These are phyloP conservation scores for Neolentinus lepideus DNA, from an alignment of 1,284 basidiomycete species.

Conservation along the genomic window DNA sequence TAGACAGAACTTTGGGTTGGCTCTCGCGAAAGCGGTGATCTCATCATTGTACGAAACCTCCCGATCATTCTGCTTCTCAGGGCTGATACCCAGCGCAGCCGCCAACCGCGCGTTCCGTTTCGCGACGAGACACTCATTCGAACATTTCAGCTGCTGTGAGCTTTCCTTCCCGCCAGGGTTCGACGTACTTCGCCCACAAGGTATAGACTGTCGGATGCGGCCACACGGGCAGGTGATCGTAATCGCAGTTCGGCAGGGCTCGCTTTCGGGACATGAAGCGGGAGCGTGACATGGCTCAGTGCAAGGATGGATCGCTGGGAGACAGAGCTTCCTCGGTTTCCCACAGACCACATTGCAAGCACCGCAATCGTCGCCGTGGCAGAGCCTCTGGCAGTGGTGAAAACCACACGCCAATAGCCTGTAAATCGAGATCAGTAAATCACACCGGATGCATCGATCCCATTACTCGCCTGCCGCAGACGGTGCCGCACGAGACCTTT, in stretches of 20 bases:
- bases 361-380: conserved; percentile 78
- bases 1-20: conserved; percentile 60
- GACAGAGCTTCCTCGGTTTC: conserved; percentile 75
- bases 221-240: conserved; percentile 76
- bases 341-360: conserved; percentile 71
- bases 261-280: conserved; percentile 69
- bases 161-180: conserved; percentile 35
- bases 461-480: conserved; percentile 63
- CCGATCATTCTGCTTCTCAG: conserved; percentile 30
- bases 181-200: conserved; percentile 55
- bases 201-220: conserved; percentile 61
- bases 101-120: conserved; percentile 84
- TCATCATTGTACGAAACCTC: conserved; percentile 56
- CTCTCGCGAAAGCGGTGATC: conserved; percentile 49
- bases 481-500: conserved; percentile 75
- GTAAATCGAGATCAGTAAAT: conserved; percentile 2
- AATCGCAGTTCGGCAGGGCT: conserved; percentile 64
- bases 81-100: conserved; percentile 78
- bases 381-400: conserved; percentile 75
- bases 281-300: conserved; percentile 80
- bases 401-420: conserved; percentile 76
- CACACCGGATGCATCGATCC: background rate
- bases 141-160: conserved; percentile 58
- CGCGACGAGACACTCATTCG: conserved; percentile 72
- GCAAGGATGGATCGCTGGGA: conserved; percentile 65